Evolutionary conservation across 2,329 filamentous ascomycete genomes (phyloP), one percentile per base, ranked within the genome.

Genomic region (Pyrenochaeta sp.): DNA sequence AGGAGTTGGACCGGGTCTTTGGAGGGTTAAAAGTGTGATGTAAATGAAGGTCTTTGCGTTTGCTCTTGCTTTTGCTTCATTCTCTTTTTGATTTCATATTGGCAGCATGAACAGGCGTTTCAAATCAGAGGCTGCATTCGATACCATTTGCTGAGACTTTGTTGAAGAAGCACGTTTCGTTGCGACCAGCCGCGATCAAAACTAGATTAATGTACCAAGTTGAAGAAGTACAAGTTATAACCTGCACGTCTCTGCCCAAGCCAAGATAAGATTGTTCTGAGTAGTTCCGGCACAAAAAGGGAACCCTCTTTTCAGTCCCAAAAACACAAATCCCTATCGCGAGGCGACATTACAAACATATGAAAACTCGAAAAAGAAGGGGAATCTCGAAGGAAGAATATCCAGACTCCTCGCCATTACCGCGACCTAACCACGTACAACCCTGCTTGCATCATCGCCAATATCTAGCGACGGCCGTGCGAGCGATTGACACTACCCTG

Each of bases 401-500:
- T 65, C 45, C 23, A 9, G 59, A 60, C 60, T 42, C 40, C 40
- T 42, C 56, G 61, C 63, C 56, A 33, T 52, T 48, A 58, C 56
- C 54, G 11, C 7, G 27, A 21, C 11, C n/a, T 42, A 18, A 42
- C 40, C n/a, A 42, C 23, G 7, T 23, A 15, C 52, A n/a, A 56
- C 47, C 49, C 46, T 49, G 46, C 49, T 54, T n/a, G 11, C 40
- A 2, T 5, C 12, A 6, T 29, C 6, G 31, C 23, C 23, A n/a
- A n/a, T 14, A 20, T 37, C 77, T 93, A 97, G 79, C 92, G 92
- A 79, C 93, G 92, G 71, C 93, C 92, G 77, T 95, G 91, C 82
- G 91, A 96, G 82, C 93, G 90, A 75, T 91, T 90, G 74, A 92
- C 87, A 75, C 85, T 91, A 77, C 91, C 91, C 65, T 98, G 94